Evolutionary conservation across 805 yeast species (phyloP).

Genomic region (Debaryomyces hansenii): DNA sequence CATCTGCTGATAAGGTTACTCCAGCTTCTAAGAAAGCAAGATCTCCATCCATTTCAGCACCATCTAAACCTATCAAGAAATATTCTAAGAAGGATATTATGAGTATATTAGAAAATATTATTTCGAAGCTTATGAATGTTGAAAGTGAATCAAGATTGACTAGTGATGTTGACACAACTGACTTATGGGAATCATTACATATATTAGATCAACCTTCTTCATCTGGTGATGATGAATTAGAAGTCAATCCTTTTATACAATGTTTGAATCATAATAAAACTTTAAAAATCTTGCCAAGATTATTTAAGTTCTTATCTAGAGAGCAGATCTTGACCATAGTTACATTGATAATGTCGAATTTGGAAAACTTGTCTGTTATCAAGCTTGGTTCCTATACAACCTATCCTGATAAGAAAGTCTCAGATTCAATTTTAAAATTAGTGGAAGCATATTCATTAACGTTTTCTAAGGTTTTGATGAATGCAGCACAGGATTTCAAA

Average conservation of each 20-base stretch:
- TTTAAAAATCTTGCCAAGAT: conserved; percentile 83
- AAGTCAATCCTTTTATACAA: conserved; percentile 77
- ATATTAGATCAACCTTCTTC: conserved; percentile 61
- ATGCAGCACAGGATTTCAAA: conserved; percentile 77
- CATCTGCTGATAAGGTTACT: conserved; percentile 1
- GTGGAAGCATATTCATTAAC: conserved; percentile 79
- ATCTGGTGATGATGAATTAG: conserved; percentile 48
- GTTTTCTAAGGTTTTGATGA: conserved; percentile 79
- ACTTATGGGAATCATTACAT: conserved; percentile 77
- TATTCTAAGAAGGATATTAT: conserved; percentile 48
- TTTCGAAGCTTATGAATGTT: conserved; percentile 70
- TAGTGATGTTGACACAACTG: conserved; percentile 34
- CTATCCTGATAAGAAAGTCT: conserved; percentile 50
- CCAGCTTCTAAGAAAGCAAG: conserved; percentile 23
- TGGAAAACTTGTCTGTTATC: conserved; percentile 77
- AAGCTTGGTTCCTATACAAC: conserved; percentile 77
- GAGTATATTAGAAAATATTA: conserved; percentile 74
- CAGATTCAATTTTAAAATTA: conserved; percentile 54
- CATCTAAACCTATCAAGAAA: conserved; percentile 27
- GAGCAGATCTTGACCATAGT: conserved; percentile 77
- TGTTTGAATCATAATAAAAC: conserved; percentile 84
- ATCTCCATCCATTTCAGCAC: conserved; percentile 32
- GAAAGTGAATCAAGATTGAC: conserved; percentile 58
- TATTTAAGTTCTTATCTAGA: conserved; percentile 75
- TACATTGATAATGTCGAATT: conserved; percentile 74